Evolutionary conservation across 768 basidiomycete genomes (phyloP).

Genomic region (Kwoniella shandongensis): DNA sequence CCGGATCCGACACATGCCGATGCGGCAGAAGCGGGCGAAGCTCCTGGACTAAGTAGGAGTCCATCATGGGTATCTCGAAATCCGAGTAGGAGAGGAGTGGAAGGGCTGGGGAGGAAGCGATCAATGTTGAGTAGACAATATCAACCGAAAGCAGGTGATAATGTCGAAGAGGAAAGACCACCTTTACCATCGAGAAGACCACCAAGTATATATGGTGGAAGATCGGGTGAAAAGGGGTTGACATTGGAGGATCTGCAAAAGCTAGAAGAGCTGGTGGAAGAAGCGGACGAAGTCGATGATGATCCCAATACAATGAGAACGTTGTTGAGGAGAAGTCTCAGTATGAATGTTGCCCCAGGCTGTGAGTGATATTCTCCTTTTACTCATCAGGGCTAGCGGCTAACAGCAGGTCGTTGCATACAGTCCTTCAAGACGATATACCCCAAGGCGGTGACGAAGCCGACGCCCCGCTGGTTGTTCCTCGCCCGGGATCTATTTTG

Average conservation of each 20-base stretch:
- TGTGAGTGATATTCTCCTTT: conserved; percentile 60
- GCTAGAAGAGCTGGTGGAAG: conserved; percentile 88
- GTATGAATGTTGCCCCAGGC: conserved; percentile 78
- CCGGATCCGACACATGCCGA: conserved; percentile 41
- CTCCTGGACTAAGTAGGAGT: conserved; percentile 29
- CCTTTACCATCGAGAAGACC: conserved; percentile 57
- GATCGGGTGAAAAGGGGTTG: conserved; percentile 72
- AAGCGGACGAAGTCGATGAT: conserved; percentile 72
- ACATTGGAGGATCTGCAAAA: conserved; percentile 93
- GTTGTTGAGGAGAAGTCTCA: conserved; percentile 79
- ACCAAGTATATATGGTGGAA: conserved; percentile 63
- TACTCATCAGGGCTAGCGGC: not conserved
- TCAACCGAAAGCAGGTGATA: conserved; percentile 74
- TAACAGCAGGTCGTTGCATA: not conserved
- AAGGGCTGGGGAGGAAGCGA: conserved; percentile 72
- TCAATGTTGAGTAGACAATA: conserved; percentile 96
- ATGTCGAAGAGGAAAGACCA: conserved; percentile 66
- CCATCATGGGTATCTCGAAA: conserved; percentile 33
- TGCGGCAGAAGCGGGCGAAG: conserved; percentile 21
- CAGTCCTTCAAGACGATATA: conserved; percentile 44
- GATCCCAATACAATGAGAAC: conserved; percentile 78
- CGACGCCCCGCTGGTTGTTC: conserved; percentile 83
- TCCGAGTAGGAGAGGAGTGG: conserved; percentile 55
- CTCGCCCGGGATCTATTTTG: conserved; percentile 82
- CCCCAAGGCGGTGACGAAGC: conserved; percentile 62